Evolutionary conservation across 352 stramenopile genomes (phyloP).

Genomic region (Pythium phragmiticola): DNA sequence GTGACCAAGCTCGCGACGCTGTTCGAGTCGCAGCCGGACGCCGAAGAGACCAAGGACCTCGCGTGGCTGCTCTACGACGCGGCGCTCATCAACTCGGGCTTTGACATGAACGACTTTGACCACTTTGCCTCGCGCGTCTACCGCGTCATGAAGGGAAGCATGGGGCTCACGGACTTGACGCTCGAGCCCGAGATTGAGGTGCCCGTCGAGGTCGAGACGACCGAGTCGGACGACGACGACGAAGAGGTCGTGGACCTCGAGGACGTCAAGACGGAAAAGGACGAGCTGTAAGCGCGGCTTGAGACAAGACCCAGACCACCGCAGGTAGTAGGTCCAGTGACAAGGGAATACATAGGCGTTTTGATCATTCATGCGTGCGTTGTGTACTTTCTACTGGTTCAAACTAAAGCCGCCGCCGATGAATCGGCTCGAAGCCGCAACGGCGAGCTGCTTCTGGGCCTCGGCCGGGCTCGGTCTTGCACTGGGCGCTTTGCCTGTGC

Average conservation of each 20-base stretch:
- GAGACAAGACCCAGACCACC: not conserved
- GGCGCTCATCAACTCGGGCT: slow-evolving; percentile 97
- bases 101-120: slow-evolving; percentile 93
- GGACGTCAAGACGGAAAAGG: slow-evolving; percentile 43
- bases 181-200: slow-evolving; percentile 96
- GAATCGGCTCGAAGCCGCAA: slow-evolving; percentile 86
- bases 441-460: slow-evolving; percentile 81
- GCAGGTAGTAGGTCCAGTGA: too few species aligned
- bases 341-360: too few species aligned
- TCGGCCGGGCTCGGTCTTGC: slow-evolving; percentile 54
- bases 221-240: slow-evolving; percentile 43
- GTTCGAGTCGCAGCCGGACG: slow-evolving; percentile 59
- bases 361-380: too few species aligned
- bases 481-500: slow-evolving; percentile 19
- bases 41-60: slow-evolving; percentile 91
- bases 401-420: slow-evolving; percentile 93
- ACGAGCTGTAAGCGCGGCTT: slow-evolving; percentile 53
- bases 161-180: slow-evolving; percentile 90
- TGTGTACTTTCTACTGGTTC: slow-evolving; percentile 63
- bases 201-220: slow-evolving; percentile 54
- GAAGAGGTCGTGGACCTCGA: slow-evolving; percentile 30
- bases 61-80: slow-evolving; percentile 98
- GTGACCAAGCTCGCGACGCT: slow-evolving; percentile 94
- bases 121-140: slow-evolving; percentile 94
- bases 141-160: slow-evolving; percentile 91